phyloP scores from a whole-genome alignment of 2,329 filamentous ascomycete species.

The Aspergillus sp. region DNA sequence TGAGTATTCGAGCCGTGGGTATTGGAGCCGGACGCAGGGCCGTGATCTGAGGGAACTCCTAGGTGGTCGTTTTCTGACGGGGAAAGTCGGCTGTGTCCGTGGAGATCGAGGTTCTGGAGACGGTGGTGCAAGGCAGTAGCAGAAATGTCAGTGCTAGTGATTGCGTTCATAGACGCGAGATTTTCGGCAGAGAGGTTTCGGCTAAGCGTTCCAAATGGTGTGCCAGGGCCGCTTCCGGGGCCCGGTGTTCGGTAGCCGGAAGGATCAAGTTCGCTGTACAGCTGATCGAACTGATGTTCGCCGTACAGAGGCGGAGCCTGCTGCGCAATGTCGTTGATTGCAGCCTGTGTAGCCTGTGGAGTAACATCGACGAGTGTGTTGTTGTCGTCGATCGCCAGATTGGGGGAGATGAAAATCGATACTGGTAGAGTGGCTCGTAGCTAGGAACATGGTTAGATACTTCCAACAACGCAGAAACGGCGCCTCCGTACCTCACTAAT shows the following conservation, averaged over 20 bases:
- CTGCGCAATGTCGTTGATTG: constrained; percentile 60
- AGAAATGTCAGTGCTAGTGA: constrained; percentile 60
- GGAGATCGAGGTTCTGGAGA: constrained; percentile 57
- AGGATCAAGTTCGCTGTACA: constrained; percentile 85
- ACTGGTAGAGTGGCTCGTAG: constrained; percentile 88
- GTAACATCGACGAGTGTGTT: constrained; percentile 73
- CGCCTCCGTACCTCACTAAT: constrained; percentile 73
- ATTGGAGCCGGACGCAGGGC: constrained; percentile 35
- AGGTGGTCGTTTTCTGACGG: constrained; percentile 31
- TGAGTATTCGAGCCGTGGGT: constrained; percentile 26
- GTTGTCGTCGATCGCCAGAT: constrained; percentile 84
- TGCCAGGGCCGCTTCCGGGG: constrained; percentile 70
- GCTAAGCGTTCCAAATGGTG: constrained; percentile 72
- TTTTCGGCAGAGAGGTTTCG: constrained; percentile 82
- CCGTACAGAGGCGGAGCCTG: constrained; percentile 92
- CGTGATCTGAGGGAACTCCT: constrained; percentile 36
- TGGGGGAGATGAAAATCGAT: constrained; percentile 93
- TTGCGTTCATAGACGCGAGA: constrained; percentile 62
- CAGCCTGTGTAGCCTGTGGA: constrained; percentile 54
- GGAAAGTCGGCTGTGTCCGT: constrained; percentile 25
- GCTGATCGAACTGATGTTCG: constrained; percentile 83
- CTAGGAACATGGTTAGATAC: constrained; percentile 44
- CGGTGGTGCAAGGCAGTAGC: constrained; percentile 72
- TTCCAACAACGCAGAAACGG: neutral
- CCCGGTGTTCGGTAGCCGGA: constrained; percentile 80